These are phyloP conservation scores for Urostyla sp. DNA, from an alignment of 73 alveolate genomes.

Conservation along the genomic window DNA sequence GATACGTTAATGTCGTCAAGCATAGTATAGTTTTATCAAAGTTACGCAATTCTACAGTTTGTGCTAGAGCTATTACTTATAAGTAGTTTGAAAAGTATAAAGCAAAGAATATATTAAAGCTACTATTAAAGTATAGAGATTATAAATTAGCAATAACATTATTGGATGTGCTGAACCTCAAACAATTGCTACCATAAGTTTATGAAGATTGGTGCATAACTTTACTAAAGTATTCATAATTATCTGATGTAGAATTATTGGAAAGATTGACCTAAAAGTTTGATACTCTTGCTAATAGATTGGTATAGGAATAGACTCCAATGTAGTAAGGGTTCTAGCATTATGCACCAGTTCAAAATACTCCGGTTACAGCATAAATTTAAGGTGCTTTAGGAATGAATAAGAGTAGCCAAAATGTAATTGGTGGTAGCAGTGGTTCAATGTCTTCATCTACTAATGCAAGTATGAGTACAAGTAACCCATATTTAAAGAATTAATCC, in stretches of 20 bases:
- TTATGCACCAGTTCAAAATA: too few relatives aligned
- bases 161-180: conserved; percentile 52
- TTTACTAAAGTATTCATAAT: conserved; percentile 42
- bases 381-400: too few relatives aligned
- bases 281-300: too few relatives aligned
- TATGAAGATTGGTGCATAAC: conserved; percentile 77
- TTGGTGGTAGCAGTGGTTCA: too few relatives aligned
- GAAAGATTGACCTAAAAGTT: conserved; percentile 49
- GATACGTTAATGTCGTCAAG: conserved; percentile 64
- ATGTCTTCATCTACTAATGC: too few relatives aligned
- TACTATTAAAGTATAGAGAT: conserved; percentile 64
- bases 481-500: too few relatives aligned
- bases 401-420: too few relatives aligned
- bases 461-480: too few relatives aligned
- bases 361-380: too few relatives aligned
- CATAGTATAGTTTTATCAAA: conserved; percentile 56
- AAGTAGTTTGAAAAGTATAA: conserved; percentile 62
- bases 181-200: conserved; percentile 49
- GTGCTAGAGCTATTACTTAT: conserved; percentile 72
- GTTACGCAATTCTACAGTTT: conserved; percentile 51
- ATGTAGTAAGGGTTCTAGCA: too few relatives aligned
- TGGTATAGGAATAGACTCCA: too few relatives aligned
- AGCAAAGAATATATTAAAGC: conserved; percentile 60
- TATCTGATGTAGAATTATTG: conserved; percentile 13
- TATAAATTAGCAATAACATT: conserved; percentile 51